Evolutionary conservation across 2,329 filamentous ascomycete species (phyloP).

Genomic region (Colletotrichum lindemuthianum): DNA sequence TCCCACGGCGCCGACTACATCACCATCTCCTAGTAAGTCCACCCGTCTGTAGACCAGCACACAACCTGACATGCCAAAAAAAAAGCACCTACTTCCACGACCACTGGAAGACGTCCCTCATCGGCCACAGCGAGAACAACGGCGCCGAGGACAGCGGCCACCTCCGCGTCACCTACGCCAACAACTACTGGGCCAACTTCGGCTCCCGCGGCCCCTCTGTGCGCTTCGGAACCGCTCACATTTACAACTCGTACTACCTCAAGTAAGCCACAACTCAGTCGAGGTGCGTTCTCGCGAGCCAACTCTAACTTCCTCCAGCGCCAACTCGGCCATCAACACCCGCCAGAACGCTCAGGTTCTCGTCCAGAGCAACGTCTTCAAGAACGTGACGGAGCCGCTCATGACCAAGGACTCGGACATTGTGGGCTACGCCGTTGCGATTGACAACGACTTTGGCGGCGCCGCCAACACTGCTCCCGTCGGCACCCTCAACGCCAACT

Average conservation of each 20-base stretch:
- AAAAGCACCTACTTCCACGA: conserved; percentile 50
- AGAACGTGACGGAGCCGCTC: conserved; percentile 45
- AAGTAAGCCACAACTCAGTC: conserved; percentile 8
- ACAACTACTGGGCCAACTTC: conserved; percentile 70
- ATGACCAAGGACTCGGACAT: conserved; percentile 37
- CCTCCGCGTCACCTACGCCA: conserved; percentile 67
- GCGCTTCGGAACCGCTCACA: conserved; percentile 70
- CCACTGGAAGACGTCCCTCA: conserved; percentile 70
- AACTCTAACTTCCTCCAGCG: conserved; percentile 36
- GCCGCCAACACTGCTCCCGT: conserved; percentile 33
- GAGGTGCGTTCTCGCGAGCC: too few species aligned
- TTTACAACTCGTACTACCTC: conserved; percentile 54
- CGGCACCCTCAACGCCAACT: conserved; percentile 57
- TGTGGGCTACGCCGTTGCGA: conserved; percentile 27
- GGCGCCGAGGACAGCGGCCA: conserved; percentile 65
- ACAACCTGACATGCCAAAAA: conserved; percentile 28
- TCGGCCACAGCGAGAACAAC: conserved; percentile 71
- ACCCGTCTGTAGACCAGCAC: too few species aligned
- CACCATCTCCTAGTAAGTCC: conserved; percentile 47
- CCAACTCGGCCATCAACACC: conserved; percentile 62
- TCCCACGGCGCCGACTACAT: conserved; percentile 55
- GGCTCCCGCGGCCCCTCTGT: conserved; percentile 68
- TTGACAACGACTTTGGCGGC: conserved; percentile 30
- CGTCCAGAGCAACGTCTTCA: conserved; percentile 57
- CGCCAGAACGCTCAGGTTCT: conserved; percentile 63